phyloP scores from a whole-genome alignment of 106 monocot genomes.

The Iris macrosiphon region DNA sequence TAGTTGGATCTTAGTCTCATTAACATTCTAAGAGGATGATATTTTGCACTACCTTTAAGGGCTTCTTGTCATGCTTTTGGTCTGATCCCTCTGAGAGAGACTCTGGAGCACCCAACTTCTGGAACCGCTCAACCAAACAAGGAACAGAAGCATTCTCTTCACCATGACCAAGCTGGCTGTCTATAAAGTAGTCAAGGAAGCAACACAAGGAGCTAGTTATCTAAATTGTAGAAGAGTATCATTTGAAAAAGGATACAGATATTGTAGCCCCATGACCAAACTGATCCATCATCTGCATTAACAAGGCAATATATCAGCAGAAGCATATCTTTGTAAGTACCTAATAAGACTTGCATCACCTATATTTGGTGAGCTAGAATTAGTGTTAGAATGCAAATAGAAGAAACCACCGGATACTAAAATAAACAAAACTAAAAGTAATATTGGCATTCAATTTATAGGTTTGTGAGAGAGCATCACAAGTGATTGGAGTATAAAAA shows the following conservation, averaged over 20 bases:
- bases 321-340: neutral
- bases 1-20: too few species aligned
- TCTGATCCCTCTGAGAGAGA: constrained; percentile 18
- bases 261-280: constrained; percentile 96
- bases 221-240: neutral
- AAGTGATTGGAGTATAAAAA: too few species aligned
- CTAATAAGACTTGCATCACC: too few species aligned
- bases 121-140: constrained; percentile 40
- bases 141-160: constrained; percentile 55
- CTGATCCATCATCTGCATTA: constrained; percentile 69
- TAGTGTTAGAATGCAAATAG: neutral
- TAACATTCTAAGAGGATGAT: neutral
- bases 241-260: constrained; percentile 59
- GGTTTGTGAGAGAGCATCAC: too few species aligned
- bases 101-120: constrained; percentile 45
- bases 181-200: constrained; percentile 55
- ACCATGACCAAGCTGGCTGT: constrained; percentile 71
- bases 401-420: too few species aligned
- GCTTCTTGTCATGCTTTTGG: neutral
- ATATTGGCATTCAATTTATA: too few species aligned
- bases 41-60: constrained; percentile 49
- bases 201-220: neutral
- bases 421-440: too few species aligned
- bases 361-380: neutral
- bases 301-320: constrained; percentile 3